Evolutionary conservation across 805 yeast genomes (phyloP).

Genomic region (Sugiyamaella qingdaonensis): DNA sequence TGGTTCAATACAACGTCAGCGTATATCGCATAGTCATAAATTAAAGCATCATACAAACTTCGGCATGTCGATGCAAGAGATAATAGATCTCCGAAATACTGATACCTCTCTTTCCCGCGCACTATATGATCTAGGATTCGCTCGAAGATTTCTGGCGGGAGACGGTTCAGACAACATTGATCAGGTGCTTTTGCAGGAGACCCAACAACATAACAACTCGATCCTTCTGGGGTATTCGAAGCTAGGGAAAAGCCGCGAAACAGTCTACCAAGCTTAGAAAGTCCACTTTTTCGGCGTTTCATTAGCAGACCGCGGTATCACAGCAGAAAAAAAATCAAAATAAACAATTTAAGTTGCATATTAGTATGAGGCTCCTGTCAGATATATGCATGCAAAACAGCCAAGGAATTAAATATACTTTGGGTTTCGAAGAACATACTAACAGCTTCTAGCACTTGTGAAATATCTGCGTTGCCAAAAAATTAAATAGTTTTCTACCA

Average conservation of each 20-base stretch:
- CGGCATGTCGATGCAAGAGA: constrained; percentile 8
- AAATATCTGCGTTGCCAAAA: no score
- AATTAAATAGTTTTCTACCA: no score
- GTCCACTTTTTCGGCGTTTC: not conserved
- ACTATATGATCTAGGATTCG: constrained; percentile 6
- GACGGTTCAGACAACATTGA: not conserved
- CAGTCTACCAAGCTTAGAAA: not conserved
- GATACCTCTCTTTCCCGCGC: not conserved
- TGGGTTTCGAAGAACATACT: no score
- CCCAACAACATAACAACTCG: no score
- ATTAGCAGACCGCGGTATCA: not conserved
- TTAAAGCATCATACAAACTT: constrained; percentile 1
- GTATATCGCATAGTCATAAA: constrained; percentile 5
- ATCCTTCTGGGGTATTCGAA: not conserved
- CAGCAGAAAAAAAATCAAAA: not conserved
- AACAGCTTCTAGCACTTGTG: no score
- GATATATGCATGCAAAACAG: not conserved
- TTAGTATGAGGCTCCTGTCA: not conserved
- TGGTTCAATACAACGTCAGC: constrained; percentile 6
- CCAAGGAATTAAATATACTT: no score
- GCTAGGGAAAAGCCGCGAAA: not conserved
- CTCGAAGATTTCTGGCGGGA: constrained; percentile 13
- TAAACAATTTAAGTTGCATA: not conserved
- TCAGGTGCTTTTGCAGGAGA: no score
- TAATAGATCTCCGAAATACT: constrained; percentile 1